Percentiles rank a stretch among this genome's conserved stretches.
Evolutionary conservation across 2,329 filamentous ascomycete species (phyloP).

Genomic region (Sporothrix variecibatus): DNA sequence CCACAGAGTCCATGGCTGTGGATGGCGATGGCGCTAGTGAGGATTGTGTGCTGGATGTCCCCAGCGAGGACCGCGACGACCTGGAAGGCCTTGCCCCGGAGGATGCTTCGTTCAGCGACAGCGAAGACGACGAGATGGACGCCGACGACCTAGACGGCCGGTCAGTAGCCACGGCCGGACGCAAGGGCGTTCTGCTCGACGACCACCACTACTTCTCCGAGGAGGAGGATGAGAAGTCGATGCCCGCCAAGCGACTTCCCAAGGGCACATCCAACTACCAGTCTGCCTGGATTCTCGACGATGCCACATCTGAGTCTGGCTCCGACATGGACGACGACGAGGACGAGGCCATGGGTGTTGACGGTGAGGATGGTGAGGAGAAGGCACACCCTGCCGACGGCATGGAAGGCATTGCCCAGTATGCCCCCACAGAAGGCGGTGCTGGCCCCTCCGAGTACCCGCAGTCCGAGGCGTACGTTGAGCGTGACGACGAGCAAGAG

Average conservation of each 20-base stretch:
- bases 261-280: constrained; percentile 94
- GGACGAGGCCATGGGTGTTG: constrained; percentile 49
- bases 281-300: constrained; percentile 83
- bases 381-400: constrained; percentile 74
- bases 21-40: constrained; percentile 52
- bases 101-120: constrained; percentile 68
- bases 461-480: constrained; percentile 88
- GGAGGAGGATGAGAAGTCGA: constrained; percentile 65
- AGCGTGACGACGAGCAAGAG: constrained; percentile 78
- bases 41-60: constrained; percentile 63
- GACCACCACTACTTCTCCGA: constrained; percentile 99
- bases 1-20: constrained; percentile 64
- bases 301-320: constrained; percentile 76
- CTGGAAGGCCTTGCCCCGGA: constrained; percentile 84
- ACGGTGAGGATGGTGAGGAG: constrained; percentile 47
- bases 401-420: constrained; percentile 66
- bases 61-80: constrained; percentile 79
- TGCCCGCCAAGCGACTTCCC: constrained; percentile 73
- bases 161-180: constrained; percentile 46
- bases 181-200: constrained; percentile 89
- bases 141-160: constrained; percentile 60
- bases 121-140: constrained; percentile 37
- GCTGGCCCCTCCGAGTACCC: constrained; percentile 82
- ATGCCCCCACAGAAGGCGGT: constrained; percentile 67
- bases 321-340: constrained; percentile 74